Percentiles rank a stretch among this genome's conserved stretches.
phyloP scores from a whole-genome alignment of 108 stramenopile genomes.

The Nitzschia sp. region DNA sequence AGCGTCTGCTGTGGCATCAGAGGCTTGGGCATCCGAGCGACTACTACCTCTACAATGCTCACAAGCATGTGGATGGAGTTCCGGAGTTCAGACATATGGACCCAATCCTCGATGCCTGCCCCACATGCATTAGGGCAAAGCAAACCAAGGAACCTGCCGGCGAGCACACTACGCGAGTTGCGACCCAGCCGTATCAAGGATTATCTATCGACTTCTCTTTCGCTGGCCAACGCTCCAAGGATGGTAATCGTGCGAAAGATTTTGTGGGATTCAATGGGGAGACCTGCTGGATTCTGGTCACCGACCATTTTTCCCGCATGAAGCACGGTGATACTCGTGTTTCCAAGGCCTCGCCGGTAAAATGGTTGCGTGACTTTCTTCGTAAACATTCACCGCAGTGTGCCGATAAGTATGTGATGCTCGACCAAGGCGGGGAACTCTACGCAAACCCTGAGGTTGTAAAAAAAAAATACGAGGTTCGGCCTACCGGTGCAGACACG shows the following conservation, averaged over 20 bases:
- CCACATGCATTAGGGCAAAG: conserved; percentile 34
- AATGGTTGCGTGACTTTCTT: conserved; percentile 6
- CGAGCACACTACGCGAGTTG: conserved; percentile 4
- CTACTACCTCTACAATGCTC: conserved; percentile 24
- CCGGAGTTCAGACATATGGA: conserved; percentile 3
- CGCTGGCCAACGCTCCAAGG: conserved; percentile 5
- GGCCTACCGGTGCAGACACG: conserved; percentile 30
- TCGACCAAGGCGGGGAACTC: conserved; percentile 37
- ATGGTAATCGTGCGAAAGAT: conserved; percentile 12
- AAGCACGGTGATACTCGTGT: conserved; percentile 16
- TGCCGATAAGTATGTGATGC: conserved; percentile 16
- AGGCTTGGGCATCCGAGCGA: conserved; percentile 30
- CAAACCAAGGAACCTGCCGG: conserved; percentile 34
- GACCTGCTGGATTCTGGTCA: too few relatives aligned
- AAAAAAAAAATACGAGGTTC: conserved; percentile 10
- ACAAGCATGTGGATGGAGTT: conserved; percentile 23
- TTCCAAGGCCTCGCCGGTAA: conserved; percentile 14
- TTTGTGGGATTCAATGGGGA: too few relatives aligned
- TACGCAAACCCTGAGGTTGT: conserved; percentile 15
- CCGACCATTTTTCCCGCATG: conserved; percentile 27
- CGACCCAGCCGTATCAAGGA: too few relatives aligned
- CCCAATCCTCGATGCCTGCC: conserved; percentile 16
- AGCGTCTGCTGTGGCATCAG: conserved; percentile 10
- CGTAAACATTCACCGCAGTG: not conserved
- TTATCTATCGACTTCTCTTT: conserved; percentile 14